Percentiles rank a stretch among this genome's conserved stretches.
These are phyloP conservation scores for Anisodus tanguticus DNA, from an alignment of 257 asterid genomes.

Conservation along the genomic window DNA sequence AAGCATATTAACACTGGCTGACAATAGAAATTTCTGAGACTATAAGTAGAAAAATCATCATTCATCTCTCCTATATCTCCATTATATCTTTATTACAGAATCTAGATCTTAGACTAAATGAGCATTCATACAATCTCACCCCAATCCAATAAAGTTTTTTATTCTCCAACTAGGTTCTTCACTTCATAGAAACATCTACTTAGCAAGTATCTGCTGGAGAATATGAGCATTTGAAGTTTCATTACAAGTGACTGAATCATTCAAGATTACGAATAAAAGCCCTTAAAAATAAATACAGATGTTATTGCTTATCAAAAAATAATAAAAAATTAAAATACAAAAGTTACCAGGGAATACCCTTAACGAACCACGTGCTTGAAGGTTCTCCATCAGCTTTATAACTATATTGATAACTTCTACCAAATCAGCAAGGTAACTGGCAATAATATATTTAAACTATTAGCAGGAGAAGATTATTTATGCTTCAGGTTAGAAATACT, in stretches of 20 bases:
- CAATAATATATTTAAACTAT: constrained; percentile 43
- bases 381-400: constrained; percentile 83
- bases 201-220: constrained; percentile 11
- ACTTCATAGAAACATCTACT: constrained; percentile 3
- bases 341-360: constrained; percentile 58
- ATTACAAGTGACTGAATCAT: constrained; percentile 25
- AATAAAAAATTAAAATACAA: neutral
- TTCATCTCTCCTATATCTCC: neutral
- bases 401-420: constrained; percentile 80
- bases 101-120: neutral
- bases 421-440: constrained; percentile 92
- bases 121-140: neutral
- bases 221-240: constrained; percentile 18
- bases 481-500: neutral
- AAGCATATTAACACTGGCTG: neutral
- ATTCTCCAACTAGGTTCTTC: neutral
- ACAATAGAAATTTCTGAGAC: constrained; percentile 10
- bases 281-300: neutral
- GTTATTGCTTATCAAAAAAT: neutral
- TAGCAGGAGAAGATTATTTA: constrained; percentile 10
- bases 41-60: neutral
- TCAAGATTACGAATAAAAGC: constrained; percentile 18
- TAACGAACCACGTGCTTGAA: constrained; percentile 82
- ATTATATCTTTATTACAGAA: constrained; percentile 9
- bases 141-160: neutral